Evolutionary conservation across 2,329 filamentous ascomycete species (phyloP).

Genomic region (Drechslerella coelobrocha): DNA sequence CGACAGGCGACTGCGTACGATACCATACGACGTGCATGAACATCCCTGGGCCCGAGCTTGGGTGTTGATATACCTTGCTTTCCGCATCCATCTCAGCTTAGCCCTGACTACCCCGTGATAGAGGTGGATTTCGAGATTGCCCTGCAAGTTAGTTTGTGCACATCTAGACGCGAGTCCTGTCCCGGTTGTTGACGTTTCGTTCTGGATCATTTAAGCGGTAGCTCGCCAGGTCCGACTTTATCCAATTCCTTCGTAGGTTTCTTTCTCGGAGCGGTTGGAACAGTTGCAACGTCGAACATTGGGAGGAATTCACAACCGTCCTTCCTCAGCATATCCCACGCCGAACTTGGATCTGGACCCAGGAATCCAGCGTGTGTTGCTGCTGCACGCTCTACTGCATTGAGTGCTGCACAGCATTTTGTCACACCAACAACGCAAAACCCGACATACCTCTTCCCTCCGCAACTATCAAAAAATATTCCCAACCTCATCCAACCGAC

Average conservation of each 20-base stretch:
- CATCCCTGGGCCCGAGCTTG: constrained; percentile 20
- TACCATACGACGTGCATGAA: constrained; percentile 40
- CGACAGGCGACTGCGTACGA: constrained; percentile 44
- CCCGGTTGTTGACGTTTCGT: constrained; percentile 34
- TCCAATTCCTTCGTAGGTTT: background rate
- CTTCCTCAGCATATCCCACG: constrained; percentile 13
- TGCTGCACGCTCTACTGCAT: constrained; percentile 23
- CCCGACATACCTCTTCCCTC: constrained; percentile 11
- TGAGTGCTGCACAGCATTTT: constrained; percentile 24
- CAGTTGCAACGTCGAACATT: background rate
- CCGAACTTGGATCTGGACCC: constrained; percentile 16
- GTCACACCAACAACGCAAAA: constrained; percentile 41
- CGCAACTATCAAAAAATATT: constrained; percentile 11
- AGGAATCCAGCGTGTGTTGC: constrained; percentile 33
- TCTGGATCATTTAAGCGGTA: constrained; percentile 13
- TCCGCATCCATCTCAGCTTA: constrained; percentile 25
- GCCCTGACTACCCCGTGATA: constrained; percentile 38
- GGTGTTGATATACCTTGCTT: constrained; percentile 30
- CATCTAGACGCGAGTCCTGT: constrained; percentile 29
- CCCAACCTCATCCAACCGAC: too few species aligned
- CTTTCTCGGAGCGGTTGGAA: constrained; percentile 23
- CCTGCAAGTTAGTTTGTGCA: constrained; percentile 24
- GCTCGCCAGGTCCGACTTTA: constrained; percentile 11
- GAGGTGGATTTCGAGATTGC: constrained; percentile 5
- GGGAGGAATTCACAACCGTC: constrained; percentile 29